Evolutionary conservation across 306 rosid genomes (phyloP), one percentile per base, ranked within the genome.

Genomic region (Betula pendula): DNA sequence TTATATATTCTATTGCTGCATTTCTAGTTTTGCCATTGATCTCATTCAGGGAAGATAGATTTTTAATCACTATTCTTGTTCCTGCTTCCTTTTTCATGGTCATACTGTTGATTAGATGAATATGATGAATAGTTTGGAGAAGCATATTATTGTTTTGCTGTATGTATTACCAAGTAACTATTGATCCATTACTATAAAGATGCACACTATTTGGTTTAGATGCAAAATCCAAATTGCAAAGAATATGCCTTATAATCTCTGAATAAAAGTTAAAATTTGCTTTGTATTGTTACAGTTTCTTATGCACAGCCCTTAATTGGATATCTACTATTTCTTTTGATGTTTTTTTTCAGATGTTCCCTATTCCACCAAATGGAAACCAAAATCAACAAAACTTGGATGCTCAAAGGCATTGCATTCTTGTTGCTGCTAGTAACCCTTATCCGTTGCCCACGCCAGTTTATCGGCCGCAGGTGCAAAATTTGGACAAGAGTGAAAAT

Each of bases 401-500:
- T 75, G 63, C 73, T 84, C 93, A 92, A 69, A 92, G 82, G 86
- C 99, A 95, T 75, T 95, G 99, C 78, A 79, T 95, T 84, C 94
- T 95, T 80, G 75, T 95, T 84, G 88, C 97, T 68, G 97, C 99
- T 6, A 95, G 96, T 80, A 95, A 92, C 63, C 99, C 99, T 77
- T 78, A 95, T 79, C 94, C 98, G 11, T 80, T 95, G 82, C 93
- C 89, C 77, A 95, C 99, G 68, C 98, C 99, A 2, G 97, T 92
- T 68, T 92, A 81, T 82, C 79, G 92, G 60, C 98, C 99, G 9
- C 85, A 86, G 81, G 60, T 85, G n/a, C 96, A 82, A 85, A 89
- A 79, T 73, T 72, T 89, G 79, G 99, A 95, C 77, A 90, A 92
- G 80, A 86, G 80, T 81, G 98, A 95, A 81, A 83, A 81, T 77